Evolutionary conservation across 768 basidiomycete genomes (phyloP).

Genomic region (Cystobasidium ongulense): DNA sequence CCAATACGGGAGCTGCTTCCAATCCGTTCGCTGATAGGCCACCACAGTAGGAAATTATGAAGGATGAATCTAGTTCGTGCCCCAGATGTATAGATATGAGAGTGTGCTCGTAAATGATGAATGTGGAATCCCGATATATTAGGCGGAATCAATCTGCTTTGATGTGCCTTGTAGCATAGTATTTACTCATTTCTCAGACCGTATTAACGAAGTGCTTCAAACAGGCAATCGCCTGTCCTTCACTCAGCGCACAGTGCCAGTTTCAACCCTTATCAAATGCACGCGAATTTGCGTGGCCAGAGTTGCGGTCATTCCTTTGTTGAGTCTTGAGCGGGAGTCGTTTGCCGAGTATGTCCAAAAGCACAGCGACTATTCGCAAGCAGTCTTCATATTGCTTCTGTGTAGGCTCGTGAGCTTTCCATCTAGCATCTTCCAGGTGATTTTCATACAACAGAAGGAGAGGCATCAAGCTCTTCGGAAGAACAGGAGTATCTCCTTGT

Average conservation of each 20-base stretch:
- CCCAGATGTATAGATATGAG: no score
- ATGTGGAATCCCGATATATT: no score
- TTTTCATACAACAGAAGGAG: constrained; percentile 24
- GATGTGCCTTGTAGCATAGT: no score
- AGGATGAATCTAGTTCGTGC: no score
- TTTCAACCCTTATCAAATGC: no score
- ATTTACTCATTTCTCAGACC: no score
- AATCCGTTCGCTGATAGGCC: background rate
- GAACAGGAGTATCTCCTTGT: background rate
- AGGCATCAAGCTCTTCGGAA: constrained; percentile 15
- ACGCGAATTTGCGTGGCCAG: background rate
- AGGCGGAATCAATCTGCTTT: no score
- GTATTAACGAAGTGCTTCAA: no score
- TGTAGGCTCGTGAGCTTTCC: constrained; percentile 18
- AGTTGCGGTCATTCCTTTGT: background rate
- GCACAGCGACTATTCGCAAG: constrained; percentile 18
- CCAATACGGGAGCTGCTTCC: background rate
- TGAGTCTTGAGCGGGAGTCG: background rate
- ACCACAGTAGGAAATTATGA: background rate
- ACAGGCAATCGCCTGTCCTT: no score
- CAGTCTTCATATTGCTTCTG: constrained; percentile 30
- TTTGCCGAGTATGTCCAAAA: constrained; percentile 21
- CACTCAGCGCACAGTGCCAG: no score
- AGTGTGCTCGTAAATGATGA: no score
- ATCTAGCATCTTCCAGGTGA: constrained; percentile 25